phyloP scores from a whole-genome alignment of 78 protist species.

The Speleostelium caveatum region DNA sequence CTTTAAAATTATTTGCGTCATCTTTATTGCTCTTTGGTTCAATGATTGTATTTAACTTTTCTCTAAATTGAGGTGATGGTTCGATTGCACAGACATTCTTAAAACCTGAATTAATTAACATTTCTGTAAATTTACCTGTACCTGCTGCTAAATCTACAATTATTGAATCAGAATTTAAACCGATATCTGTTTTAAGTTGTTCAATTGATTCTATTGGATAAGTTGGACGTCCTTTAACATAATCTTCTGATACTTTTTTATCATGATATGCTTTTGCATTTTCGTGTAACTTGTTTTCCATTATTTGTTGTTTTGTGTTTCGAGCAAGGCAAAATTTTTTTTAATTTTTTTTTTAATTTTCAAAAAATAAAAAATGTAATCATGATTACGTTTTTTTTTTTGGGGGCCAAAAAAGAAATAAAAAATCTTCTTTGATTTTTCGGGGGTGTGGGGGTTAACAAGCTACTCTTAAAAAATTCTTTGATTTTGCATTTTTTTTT shows the following conservation, averaged over 20 bases:
- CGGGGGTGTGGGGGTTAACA: too few relatives aligned
- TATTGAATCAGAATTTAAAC: not conserved
- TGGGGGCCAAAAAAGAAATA: too few relatives aligned
- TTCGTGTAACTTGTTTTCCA: conserved; percentile 21
- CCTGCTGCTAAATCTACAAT: conserved; percentile 59
- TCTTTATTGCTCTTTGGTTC: not conserved
- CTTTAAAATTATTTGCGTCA: not conserved
- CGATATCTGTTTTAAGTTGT: not conserved
- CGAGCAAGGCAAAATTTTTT: too few relatives aligned
- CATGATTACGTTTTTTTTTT: too few relatives aligned
- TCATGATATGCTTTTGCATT: conserved; percentile 59
- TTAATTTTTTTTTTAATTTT: not conserved
- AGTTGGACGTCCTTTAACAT: conserved; percentile 42
- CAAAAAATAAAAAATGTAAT: not conserved
- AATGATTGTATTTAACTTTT: not conserved
- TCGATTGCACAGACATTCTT: conserved; percentile 21
- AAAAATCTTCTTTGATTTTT: too few relatives aligned
- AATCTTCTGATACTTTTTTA: conserved; percentile 7
- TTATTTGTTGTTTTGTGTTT: too few relatives aligned
- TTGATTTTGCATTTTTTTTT: too few relatives aligned
- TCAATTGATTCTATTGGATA: conserved; percentile 32
- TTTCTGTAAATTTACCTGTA: conserved; percentile 55
- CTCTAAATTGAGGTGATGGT: conserved; percentile 56
- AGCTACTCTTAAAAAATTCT: too few relatives aligned
- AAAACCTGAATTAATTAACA: conserved; percentile 3